These are phyloP conservation scores for Pythium apleroticum DNA, from an alignment of 352 stramenopile genomes.

Conservation along the genomic window DNA sequence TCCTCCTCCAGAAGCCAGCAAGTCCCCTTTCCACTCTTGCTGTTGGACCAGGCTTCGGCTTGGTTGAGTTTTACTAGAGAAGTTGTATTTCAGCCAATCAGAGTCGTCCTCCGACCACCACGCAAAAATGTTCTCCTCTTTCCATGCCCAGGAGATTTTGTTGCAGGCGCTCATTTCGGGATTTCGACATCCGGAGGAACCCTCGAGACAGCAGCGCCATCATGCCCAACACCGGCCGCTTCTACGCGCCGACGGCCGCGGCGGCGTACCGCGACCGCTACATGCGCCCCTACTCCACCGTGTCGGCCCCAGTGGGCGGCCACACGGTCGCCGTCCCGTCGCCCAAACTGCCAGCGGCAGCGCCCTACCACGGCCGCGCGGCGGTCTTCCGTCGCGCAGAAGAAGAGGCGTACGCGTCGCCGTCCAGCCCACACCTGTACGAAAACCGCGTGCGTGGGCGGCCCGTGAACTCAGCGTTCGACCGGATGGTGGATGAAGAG, in stretches of 20 bases:
- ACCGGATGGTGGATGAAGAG: slow-evolving; percentile 1
- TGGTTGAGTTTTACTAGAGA: background rate
- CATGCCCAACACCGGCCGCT: slow-evolving; percentile 32
- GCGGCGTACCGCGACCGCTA: slow-evolving; percentile 26
- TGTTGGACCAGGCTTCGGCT: background rate
- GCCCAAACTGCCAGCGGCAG: background rate
- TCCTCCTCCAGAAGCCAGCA: background rate
- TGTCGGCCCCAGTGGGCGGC: slow-evolving; percentile 19
- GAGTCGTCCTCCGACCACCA: slow-evolving; percentile 14
- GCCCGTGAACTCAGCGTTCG: background rate
- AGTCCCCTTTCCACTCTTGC: slow-evolving; percentile 21
- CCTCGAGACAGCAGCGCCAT: background rate
- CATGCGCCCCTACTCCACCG: slow-evolving; percentile 30
- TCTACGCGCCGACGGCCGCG: slow-evolving; percentile 19
- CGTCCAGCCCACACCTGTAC: background rate
- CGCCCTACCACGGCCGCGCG: background rate
- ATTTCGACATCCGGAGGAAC: slow-evolving; percentile 21
- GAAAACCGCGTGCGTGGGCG: slow-evolving; percentile 18
- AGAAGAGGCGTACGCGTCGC: slow-evolving; percentile 2
- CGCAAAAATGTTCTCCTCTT: slow-evolving; percentile 16
- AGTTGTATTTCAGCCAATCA: slow-evolving; percentile 25
- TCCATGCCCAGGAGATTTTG: background rate
- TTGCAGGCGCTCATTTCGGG: slow-evolving; percentile 24
- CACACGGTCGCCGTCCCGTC: background rate
- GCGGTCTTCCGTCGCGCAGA: slow-evolving; percentile 3